Percentiles rank a stretch among this genome's conserved stretches.
Evolutionary conservation across 805 yeast species (phyloP).

Genomic region (Blastobotrys attinorum): DNA sequence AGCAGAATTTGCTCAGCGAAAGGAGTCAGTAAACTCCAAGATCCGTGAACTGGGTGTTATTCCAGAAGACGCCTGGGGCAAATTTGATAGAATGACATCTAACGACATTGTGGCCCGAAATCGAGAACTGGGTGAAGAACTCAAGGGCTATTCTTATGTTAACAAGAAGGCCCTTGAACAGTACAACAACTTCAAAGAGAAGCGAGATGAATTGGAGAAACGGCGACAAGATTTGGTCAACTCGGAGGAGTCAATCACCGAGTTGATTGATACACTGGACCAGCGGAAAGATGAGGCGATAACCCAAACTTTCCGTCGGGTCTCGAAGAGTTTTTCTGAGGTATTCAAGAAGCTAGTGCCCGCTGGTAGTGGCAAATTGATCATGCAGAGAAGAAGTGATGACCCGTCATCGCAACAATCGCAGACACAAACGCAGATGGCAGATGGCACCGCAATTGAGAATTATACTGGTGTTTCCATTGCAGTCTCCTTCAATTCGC

Average conservation of each 20-base stretch:
- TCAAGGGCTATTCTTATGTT: slow-evolving; percentile 64
- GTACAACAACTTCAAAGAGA: slow-evolving; percentile 60
- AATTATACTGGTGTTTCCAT: slow-evolving; percentile 77
- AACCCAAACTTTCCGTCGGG: slow-evolving; percentile 65
- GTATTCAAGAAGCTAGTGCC: slow-evolving; percentile 82
- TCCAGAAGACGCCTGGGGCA: slow-evolving; percentile 72
- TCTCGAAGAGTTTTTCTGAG: slow-evolving; percentile 61
- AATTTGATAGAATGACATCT: slow-evolving; percentile 39
- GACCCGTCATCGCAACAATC: slow-evolving; percentile 15
- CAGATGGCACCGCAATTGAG: slow-evolving; percentile 32
- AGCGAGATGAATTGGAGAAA: slow-evolving; percentile 54
- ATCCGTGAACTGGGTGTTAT: slow-evolving; percentile 81
- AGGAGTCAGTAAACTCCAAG: slow-evolving; percentile 64
- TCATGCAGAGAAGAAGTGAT: slow-evolving; percentile 46
- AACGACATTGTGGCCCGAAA: slow-evolving; percentile 47
- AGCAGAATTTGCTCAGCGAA: slow-evolving; percentile 47
- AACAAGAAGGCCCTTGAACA: slow-evolving; percentile 89
- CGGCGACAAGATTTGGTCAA: slow-evolving; percentile 63
- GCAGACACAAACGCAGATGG: slow-evolving; percentile 10
- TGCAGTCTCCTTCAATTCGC: slow-evolving; percentile 82
- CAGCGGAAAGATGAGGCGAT: slow-evolving; percentile 79
- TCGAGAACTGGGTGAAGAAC: slow-evolving; percentile 45
- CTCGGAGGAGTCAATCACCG: slow-evolving; percentile 66
- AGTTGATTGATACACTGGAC: slow-evolving; percentile 60
- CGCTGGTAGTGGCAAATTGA: slow-evolving; percentile 64